phyloP scores from a whole-genome alignment of 2,329 filamentous ascomycete genomes.

The Pseudophaeomoniella oleicola region DNA sequence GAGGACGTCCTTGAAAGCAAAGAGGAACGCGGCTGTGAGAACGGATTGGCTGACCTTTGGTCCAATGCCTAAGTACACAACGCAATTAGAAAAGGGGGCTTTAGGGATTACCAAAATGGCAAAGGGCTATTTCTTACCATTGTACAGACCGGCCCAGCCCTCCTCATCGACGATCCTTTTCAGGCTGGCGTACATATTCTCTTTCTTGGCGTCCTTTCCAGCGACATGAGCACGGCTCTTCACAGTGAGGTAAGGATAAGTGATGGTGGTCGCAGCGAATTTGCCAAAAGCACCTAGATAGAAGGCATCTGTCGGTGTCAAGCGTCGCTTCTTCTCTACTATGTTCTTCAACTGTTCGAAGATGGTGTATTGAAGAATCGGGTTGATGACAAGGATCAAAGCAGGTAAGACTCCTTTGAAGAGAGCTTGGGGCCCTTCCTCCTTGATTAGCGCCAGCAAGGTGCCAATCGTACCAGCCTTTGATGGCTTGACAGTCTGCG shows the following conservation, averaged over 20 bases:
- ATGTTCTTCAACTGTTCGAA: conserved; percentile 96
- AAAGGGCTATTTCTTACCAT: conserved; percentile 44
- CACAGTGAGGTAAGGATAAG: conserved; percentile 96
- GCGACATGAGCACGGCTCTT: conserved; percentile 97
- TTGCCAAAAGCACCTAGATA: conserved; percentile 86
- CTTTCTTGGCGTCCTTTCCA: conserved; percentile 56
- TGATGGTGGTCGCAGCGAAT: conserved; percentile 82
- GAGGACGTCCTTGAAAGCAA: conserved; percentile 21
- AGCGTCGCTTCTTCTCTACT: conserved; percentile 59
- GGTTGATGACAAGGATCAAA: conserved; percentile 89
- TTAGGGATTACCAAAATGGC: too few species aligned
- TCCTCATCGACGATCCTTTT: conserved; percentile 71
- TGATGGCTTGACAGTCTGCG: conserved; percentile 32
- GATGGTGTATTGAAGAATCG: conserved; percentile 94
- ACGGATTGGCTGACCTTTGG: conserved; percentile 97
- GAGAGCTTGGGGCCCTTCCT: conserved; percentile 72
- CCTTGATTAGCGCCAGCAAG: conserved; percentile 60
- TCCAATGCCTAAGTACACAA: conserved; percentile 54
- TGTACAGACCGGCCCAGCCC: conserved; percentile 78
- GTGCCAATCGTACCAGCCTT: conserved; percentile 65
- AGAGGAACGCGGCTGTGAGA: conserved; percentile 86
- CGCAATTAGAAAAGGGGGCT: too few species aligned
- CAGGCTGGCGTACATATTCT: conserved; percentile 67
- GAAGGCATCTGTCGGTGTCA: conserved; percentile 80
- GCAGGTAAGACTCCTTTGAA: conserved; percentile 90